These are phyloP conservation scores for Cytospora leucostoma DNA, from an alignment of 2,329 filamentous ascomycete species.

Conservation along the genomic window DNA sequence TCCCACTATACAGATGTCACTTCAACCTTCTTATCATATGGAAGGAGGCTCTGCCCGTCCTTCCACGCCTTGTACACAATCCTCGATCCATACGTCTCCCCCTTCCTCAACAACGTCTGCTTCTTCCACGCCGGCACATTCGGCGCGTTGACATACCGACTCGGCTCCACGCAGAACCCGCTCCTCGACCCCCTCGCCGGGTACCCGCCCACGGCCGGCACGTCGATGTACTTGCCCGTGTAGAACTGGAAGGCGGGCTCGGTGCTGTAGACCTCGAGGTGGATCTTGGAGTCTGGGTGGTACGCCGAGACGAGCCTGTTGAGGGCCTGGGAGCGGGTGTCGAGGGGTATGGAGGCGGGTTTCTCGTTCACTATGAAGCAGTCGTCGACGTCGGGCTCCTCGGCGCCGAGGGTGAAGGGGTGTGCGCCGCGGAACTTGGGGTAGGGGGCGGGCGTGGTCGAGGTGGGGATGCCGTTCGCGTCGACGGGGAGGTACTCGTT, in stretches of 20 bases:
- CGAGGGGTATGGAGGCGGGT: constrained; percentile 60
- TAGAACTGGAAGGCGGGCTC: constrained; percentile 98
- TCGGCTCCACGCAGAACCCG: constrained; percentile 91
- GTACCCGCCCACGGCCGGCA: constrained; percentile 64
- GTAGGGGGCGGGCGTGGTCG: constrained; percentile 63
- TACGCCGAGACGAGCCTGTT: constrained; percentile 69
- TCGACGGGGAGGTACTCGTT: constrained; percentile 73
- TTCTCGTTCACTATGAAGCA: constrained; percentile 80
- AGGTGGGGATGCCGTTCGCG: constrained; percentile 69
- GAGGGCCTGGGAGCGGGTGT: constrained; percentile 65
- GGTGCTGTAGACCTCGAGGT: constrained; percentile 85
- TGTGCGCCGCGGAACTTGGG: constrained; percentile 65
- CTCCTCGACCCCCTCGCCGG: constrained; percentile 67
- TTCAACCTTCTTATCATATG: too few relatives aligned
- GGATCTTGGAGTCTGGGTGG: constrained; percentile 73
- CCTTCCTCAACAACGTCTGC: constrained; percentile 81
- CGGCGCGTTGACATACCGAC: constrained; percentile 84
- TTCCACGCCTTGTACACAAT: constrained; percentile 88
- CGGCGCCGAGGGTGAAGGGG: constrained; percentile 70
- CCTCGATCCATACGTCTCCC: constrained; percentile 76
- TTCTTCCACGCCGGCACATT: constrained; percentile 79
- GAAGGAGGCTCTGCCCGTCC: constrained; percentile 38
- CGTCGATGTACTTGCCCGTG: constrained; percentile 81
- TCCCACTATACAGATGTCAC: too few relatives aligned
- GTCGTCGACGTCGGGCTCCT: constrained; percentile 79